Evolutionary conservation across 305 asterid species (phyloP).

Genomic region (Fraxinus baroniana): DNA sequence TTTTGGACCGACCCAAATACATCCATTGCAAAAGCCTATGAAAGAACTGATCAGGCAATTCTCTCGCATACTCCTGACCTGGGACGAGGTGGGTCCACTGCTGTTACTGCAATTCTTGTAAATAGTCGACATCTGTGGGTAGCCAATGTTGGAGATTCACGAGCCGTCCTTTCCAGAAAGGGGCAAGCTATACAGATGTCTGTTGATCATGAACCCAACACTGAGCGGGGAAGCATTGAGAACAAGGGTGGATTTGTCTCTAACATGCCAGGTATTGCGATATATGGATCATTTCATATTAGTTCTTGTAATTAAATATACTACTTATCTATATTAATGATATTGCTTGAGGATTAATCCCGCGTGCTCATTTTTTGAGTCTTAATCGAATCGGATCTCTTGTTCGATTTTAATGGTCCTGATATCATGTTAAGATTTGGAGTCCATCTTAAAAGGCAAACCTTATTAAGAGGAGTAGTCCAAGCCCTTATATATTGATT

Average conservation of each 20-base stretch:
- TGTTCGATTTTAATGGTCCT: no score
- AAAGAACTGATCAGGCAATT: slow-evolving; percentile 85
- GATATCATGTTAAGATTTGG: no score
- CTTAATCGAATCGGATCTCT: no score
- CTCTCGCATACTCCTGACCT: slow-evolving; percentile 80
- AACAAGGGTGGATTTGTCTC: slow-evolving; percentile 94
- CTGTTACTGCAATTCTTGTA: slow-evolving; percentile 85
- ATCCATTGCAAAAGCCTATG: slow-evolving; percentile 77
- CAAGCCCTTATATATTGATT: no score
- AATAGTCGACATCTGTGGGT: slow-evolving; percentile 71
- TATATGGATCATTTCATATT: not conserved
- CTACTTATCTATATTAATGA: not conserved
- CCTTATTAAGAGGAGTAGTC: no score
- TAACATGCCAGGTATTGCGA: slow-evolving; percentile 80
- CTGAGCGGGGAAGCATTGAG: slow-evolving; percentile 81
- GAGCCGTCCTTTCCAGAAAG: slow-evolving; percentile 82
- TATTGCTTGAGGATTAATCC: not conserved
- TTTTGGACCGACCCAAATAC: slow-evolving; percentile 74
- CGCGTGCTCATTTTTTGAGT: not conserved
- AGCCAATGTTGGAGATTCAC: slow-evolving; percentile 95
- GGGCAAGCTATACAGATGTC: slow-evolving; percentile 87
- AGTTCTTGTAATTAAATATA: not conserved
- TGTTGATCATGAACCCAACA: slow-evolving; percentile 89
- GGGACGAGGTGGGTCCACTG: slow-evolving; percentile 98
- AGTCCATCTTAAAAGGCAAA: no score